phyloP scores from a whole-genome alignment of 208 protist species.

The Naegleria fowleri region DNA sequence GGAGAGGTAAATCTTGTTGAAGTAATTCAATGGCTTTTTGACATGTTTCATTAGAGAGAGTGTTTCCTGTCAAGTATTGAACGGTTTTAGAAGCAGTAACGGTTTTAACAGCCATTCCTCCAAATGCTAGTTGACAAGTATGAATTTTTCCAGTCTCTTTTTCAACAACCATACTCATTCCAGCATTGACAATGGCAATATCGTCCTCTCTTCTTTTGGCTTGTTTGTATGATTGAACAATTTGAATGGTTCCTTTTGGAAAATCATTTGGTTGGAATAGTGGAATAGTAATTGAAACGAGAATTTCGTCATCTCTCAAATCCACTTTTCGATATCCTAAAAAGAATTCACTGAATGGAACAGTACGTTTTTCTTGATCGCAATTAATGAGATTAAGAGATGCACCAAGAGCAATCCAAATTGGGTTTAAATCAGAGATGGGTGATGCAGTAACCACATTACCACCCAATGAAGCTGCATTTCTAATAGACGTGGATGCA shows the following conservation, averaged over 20 bases:
- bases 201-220: constrained; percentile 66
- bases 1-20: constrained; percentile 15
- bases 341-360: constrained; percentile 51
- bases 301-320: constrained; percentile 51
- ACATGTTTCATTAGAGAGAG: constrained; percentile 6
- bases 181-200: constrained; percentile 71
- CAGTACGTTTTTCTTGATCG: background rate
- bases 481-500: constrained; percentile 61
- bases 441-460: constrained; percentile 71
- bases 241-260: constrained; percentile 36
- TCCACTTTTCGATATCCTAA: constrained; percentile 52
- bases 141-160: too few relatives aligned
- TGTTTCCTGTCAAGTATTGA: background rate
- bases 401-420: constrained; percentile 27
- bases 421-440: constrained; percentile 69
- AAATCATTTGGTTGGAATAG: constrained; percentile 28
- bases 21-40: constrained; percentile 31
- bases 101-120: too few relatives aligned
- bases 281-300: constrained; percentile 34
- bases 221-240: constrained; percentile 63
- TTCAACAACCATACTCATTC: too few relatives aligned
- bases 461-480: constrained; percentile 63
- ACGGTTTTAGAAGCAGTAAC: too few relatives aligned
- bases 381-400: background rate
- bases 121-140: too few relatives aligned